A percentile compares a stretch with the other conserved stretches of the same genome.
These are phyloP conservation scores for Backusella mclennaniae DNA, from an alignment of 192 early-diverging fungal genomes.

Conservation along the genomic window DNA sequence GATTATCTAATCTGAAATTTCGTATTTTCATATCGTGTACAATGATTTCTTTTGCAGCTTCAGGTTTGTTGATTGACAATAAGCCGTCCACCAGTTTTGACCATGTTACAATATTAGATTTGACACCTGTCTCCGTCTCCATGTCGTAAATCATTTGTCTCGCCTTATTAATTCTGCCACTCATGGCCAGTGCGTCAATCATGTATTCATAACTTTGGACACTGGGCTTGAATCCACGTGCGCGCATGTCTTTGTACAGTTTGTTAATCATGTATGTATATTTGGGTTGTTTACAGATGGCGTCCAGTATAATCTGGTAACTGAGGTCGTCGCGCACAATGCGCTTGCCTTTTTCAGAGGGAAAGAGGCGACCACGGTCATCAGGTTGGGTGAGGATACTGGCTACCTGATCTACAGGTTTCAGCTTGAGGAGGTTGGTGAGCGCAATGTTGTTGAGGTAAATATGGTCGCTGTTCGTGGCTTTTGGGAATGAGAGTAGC, in stretches of 20 bases:
- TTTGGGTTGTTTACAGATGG: not conserved
- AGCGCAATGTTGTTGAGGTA: conserved; percentile 24
- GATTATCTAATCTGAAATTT: not conserved
- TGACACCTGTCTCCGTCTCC: conserved; percentile 15
- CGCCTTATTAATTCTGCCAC: conserved; percentile 19
- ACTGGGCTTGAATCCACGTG: conserved; percentile 20
- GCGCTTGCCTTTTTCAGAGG: not conserved
- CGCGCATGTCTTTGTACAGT: conserved; percentile 21
- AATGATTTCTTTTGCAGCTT: conserved; percentile 14
- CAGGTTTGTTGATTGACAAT: not conserved
- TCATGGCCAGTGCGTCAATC: conserved; percentile 9
- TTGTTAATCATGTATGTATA: conserved; percentile 1
- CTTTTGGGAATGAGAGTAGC: not conserved
- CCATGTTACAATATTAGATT: conserved; percentile 6
- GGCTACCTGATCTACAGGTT: not conserved
- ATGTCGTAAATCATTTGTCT: conserved; percentile 13
- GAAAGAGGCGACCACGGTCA: not conserved
- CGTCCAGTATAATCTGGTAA: conserved; percentile 24
- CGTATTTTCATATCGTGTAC: conserved; percentile 11
- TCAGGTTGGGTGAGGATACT: not conserved
- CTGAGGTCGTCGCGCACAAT: conserved; percentile 9
- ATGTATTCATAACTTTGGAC: conserved; percentile 13
- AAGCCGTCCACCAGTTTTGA: conserved; percentile 20
- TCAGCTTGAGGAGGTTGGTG: conserved; percentile 8
- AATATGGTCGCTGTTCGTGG: conserved; percentile 9